Conservation (phyloP, 176 grass and related monocot species). For the Cenchrus purpureus region DNA sequence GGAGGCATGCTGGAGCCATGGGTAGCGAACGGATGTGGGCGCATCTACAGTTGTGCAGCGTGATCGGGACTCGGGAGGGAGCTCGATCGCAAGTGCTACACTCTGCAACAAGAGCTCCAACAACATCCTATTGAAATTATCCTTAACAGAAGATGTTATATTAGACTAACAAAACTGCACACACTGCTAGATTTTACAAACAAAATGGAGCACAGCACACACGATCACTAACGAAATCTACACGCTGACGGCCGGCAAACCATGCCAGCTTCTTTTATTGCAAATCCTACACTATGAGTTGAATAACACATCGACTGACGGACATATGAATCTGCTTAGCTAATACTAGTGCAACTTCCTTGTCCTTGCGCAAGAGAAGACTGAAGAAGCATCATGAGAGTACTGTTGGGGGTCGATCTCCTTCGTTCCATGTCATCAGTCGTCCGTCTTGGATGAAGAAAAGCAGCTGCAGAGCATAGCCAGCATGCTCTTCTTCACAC, state of each 20-base stretch:
- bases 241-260: neutral
- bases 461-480: constrained; percentile 38
- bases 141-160: too few species aligned
- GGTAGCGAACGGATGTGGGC: too few species aligned
- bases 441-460: constrained; percentile 29
- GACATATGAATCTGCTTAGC: neutral
- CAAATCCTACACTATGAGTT: neutral
- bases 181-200: neutral
- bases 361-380: neutral
- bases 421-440: neutral
- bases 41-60: too few species aligned
- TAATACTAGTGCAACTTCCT: neutral
- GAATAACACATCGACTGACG: neutral
- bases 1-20: too few species aligned
- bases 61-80: too few species aligned
- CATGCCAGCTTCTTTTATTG: neutral
- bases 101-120: too few species aligned
- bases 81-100: too few species aligned
- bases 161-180: too few species aligned
- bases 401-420: neutral
- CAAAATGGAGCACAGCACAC: neutral
- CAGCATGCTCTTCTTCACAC: constrained; percentile 43
- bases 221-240: neutral
- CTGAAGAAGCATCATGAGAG: neutral
- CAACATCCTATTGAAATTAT: too few species aligned